A percentile compares a stretch with the other conserved stretches of the same genome.
Conservation (phyloP, 768 basidiomycete genomes). For the Ramaria rubella region DNA sequence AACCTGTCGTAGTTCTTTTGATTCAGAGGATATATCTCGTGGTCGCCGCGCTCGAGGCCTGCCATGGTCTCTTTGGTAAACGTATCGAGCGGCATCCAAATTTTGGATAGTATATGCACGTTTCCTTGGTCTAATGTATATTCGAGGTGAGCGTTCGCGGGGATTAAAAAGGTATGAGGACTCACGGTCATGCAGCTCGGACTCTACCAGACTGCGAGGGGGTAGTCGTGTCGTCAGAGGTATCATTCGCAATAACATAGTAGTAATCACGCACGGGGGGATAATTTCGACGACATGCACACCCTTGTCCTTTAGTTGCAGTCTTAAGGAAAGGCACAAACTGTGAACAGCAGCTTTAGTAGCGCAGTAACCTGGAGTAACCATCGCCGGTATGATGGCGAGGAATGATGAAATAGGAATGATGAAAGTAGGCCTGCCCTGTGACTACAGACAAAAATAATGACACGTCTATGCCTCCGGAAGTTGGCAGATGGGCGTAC, state of each 20-base stretch:
- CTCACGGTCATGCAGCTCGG: conserved; percentile 54
- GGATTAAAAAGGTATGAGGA: conserved; percentile 1
- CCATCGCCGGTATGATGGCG: conserved; percentile 38
- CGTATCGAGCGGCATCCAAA: conserved; percentile 48
- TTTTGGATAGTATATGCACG: conserved; percentile 38
- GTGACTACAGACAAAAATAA: conserved; percentile 25
- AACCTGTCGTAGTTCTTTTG: conserved; percentile 18
- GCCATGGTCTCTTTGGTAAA: conserved; percentile 37
- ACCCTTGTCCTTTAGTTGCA: conserved; percentile 41
- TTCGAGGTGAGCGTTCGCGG: background rate
- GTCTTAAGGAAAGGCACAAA: conserved; percentile 40
- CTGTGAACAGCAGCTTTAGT: conserved; percentile 54
- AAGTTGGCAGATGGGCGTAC: conserved; percentile 26
- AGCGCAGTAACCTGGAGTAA: conserved; percentile 45
- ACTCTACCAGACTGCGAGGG: conserved; percentile 51
- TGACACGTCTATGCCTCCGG: background rate
- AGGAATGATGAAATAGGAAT: conserved; percentile 48
- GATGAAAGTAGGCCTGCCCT: conserved; percentile 42
- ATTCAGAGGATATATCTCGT: conserved; percentile 22
- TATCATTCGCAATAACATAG: background rate
- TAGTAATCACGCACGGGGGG: conserved; percentile 42
- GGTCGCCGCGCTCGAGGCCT: conserved; percentile 32
- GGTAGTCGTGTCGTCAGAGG: background rate
- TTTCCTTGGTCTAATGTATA: conserved; percentile 43
- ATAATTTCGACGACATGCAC: conserved; percentile 51